Conservation (phyloP, 1,284 basidiomycete species). For the Cryptococcus hybrid region DNA sequence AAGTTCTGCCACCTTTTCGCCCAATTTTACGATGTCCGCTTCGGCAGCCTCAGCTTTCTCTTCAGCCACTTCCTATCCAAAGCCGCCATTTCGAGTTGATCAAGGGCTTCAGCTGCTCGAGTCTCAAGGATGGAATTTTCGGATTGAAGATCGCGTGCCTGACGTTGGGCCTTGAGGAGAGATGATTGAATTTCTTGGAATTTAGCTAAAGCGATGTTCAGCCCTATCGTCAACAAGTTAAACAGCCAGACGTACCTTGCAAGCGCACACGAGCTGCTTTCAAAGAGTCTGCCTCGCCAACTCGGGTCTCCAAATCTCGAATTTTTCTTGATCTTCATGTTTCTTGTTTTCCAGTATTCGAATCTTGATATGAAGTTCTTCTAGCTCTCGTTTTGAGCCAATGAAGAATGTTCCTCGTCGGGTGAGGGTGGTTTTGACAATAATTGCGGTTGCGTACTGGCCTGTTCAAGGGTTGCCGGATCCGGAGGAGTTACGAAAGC, state of each 20-base stretch:
- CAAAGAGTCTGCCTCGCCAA: slow-evolving; percentile 79
- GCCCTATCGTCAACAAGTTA: slow-evolving; percentile 5
- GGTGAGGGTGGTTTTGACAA: slow-evolving; percentile 10
- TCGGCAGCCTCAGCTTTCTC: slow-evolving; percentile 83
- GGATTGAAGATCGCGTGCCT: slow-evolving; percentile 64
- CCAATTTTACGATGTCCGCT: slow-evolving; percentile 69
- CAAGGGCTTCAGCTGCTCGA: slow-evolving; percentile 68
- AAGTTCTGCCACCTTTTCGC: slow-evolving; percentile 73
- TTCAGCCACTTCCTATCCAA: slow-evolving; percentile 97
- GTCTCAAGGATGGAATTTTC: slow-evolving; percentile 63
- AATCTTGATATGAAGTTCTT: slow-evolving; percentile 79
- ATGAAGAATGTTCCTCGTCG: slow-evolving; percentile 15
- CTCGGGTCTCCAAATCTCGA: slow-evolving; percentile 77
- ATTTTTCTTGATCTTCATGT: slow-evolving; percentile 78
- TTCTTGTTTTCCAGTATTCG: slow-evolving; percentile 82
- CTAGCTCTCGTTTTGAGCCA: slow-evolving; percentile 53
- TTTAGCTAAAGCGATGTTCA: slow-evolving; percentile 57
- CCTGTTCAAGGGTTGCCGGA: not conserved
- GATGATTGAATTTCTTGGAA: slow-evolving; percentile 76
- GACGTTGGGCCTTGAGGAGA: slow-evolving; percentile 64
- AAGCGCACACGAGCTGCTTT: slow-evolving; percentile 82
- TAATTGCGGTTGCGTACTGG: not conserved
- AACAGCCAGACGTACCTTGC: slow-evolving; percentile 52
- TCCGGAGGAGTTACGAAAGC: slow-evolving; percentile 8
- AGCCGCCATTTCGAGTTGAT: slow-evolving; percentile 91